Percentiles rank a stretch among this genome's conserved stretches.
Evolutionary conservation across 164 flowering plant species (phyloP).

Genomic region (Dillenia turbinata): DNA sequence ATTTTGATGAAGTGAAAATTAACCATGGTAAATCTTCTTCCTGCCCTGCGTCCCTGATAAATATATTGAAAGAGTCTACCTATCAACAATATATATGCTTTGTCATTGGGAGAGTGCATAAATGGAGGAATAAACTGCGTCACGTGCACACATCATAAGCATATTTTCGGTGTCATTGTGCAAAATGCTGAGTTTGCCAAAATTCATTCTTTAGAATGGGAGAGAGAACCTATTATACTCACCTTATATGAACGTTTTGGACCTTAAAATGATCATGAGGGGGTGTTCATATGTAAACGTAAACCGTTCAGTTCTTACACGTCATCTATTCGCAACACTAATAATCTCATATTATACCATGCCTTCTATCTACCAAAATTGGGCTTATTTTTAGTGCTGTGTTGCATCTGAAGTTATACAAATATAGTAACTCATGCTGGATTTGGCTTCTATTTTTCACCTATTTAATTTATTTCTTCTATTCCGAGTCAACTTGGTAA

Average conservation of each 20-base stretch:
- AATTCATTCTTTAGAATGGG: not conserved
- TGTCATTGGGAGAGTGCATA: not conserved
- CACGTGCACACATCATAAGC: not conserved
- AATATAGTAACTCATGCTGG: no score
- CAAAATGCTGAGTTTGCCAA: not conserved
- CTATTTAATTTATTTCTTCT: not conserved
- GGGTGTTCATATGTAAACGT: no score
- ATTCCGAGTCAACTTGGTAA: not conserved
- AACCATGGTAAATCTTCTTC: conserved; percentile 23
- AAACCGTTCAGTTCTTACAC: not conserved
- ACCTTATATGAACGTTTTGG: no score
- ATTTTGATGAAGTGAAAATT: conserved; percentile 17
- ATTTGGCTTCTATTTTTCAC: not conserved
- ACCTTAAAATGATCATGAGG: no score
- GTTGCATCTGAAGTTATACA: no score
- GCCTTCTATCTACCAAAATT: no score
- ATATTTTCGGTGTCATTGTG: not conserved
- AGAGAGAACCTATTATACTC: no score
- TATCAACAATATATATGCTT: not conserved
- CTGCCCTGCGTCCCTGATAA: not conserved
- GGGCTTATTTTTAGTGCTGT: no score
- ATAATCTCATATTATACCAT: no score
- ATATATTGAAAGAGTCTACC: not conserved
- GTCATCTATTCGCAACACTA: not conserved
- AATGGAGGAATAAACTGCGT: not conserved